A percentile compares a stretch with the other conserved stretches of the same genome.
These are phyloP conservation scores for Nicotiana otophora DNA, from an alignment of 257 asterid species.

Conservation along the genomic window DNA sequence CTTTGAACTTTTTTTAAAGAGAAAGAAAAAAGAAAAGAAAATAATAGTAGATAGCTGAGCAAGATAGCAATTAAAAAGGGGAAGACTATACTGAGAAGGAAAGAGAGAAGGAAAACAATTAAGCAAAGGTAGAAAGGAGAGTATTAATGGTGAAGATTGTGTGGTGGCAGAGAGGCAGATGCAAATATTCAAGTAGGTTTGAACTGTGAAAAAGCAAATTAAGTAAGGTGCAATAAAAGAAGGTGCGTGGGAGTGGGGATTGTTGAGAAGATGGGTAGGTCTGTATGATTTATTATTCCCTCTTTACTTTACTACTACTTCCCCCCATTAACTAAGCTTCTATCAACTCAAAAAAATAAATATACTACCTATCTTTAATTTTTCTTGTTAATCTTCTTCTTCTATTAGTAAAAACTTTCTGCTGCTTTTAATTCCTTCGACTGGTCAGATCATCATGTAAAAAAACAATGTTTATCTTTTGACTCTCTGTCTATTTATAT, in stretches of 20 bases:
- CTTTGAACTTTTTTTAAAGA: too few relatives aligned
- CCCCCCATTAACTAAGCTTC: neutral
- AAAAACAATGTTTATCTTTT: neutral
- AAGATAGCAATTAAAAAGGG: neutral
- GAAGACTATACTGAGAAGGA: neutral
- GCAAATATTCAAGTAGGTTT: slow-evolving; percentile 23
- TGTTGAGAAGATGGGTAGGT: slow-evolving; percentile 29
- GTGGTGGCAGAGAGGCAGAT: slow-evolving; percentile 36
- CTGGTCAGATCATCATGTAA: neutral
- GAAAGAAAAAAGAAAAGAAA: too few relatives aligned
- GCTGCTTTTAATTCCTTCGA: neutral
- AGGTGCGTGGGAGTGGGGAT: slow-evolving; percentile 14
- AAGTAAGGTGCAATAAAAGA: slow-evolving; percentile 26
- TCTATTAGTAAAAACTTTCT: neutral
- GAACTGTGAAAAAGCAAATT: neutral
- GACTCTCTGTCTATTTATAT: slow-evolving; percentile 13
- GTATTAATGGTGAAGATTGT: slow-evolving; percentile 44
- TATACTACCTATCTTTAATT: neutral
- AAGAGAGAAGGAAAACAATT: neutral
- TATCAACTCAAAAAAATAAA: too few relatives aligned
- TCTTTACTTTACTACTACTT: neutral
- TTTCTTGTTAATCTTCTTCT: neutral
- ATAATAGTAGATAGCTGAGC: too few relatives aligned
- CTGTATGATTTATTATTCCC: slow-evolving; percentile 13
- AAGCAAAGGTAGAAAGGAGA: slow-evolving; percentile 3